These are phyloP conservation scores for Suillus weaverae DNA, from an alignment of 768 basidiomycete genomes.

Conservation along the genomic window DNA sequence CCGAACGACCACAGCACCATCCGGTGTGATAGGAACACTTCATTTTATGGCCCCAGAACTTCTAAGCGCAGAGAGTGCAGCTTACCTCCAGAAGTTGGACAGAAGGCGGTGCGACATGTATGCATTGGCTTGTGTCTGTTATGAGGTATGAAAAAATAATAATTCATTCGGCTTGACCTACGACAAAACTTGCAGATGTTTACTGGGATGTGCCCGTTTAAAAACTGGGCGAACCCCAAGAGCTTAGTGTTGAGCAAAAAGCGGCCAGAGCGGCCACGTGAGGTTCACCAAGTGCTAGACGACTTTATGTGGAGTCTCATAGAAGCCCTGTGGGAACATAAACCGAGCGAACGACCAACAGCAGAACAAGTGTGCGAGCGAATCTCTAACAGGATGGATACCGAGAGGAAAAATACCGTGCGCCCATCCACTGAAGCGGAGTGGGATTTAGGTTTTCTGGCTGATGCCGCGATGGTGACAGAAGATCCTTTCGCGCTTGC, in stretches of 20 bases:
- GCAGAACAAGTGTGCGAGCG: not conserved
- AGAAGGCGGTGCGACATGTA: constrained; percentile 40
- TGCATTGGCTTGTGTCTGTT: constrained; percentile 42
- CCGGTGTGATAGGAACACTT: constrained; percentile 17
- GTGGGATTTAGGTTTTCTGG: constrained; percentile 3
- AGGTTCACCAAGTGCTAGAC: not conserved
- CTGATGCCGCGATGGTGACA: not conserved
- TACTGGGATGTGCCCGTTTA: not conserved
- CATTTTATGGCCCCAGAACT: constrained; percentile 30
- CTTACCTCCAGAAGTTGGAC: constrained; percentile 19
- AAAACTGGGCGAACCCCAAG: not conserved
- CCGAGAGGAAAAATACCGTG: not conserved
- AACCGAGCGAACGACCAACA: not conserved
- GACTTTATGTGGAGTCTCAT: constrained; percentile 11
- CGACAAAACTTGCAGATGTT: constrained; percentile 6
- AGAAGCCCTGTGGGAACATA: not conserved
- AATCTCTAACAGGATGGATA: not conserved
- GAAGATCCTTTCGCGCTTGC: not conserved
- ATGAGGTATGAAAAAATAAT: constrained; percentile 29
- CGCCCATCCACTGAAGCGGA: not conserved
- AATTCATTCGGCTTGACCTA: not conserved
- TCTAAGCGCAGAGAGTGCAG: not conserved
- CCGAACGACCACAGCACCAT: constrained; percentile 11
- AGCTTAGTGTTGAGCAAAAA: accelerated
- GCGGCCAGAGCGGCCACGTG: not conserved